Conservation (phyloP, 1,284 basidiomycete genomes). For the Leccinum subfulvum region DNA sequence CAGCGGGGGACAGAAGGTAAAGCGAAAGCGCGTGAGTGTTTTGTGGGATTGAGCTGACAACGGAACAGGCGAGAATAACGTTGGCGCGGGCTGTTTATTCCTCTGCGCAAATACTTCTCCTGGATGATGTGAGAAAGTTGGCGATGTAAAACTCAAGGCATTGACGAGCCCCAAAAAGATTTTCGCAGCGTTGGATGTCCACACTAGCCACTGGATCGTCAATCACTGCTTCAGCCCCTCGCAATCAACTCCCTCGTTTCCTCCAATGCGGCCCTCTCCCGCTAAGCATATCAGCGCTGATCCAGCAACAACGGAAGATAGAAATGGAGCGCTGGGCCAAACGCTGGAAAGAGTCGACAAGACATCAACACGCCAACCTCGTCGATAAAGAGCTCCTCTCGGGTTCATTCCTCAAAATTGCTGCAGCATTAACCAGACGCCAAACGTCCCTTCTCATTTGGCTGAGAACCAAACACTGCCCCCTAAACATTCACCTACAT, state of each 20-base stretch:
- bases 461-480: no score
- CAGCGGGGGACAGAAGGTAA: constrained; percentile 16
- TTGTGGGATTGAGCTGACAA: not conserved
- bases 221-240: constrained; percentile 58
- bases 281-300: constrained; percentile 12
- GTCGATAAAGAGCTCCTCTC: no score
- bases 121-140: constrained; percentile 35
- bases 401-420: no score
- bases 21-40: not conserved
- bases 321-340: no score
- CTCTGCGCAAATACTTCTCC: constrained; percentile 37
- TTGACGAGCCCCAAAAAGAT: constrained; percentile 29
- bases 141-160: not conserved
- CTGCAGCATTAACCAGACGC: no score
- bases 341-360: no score
- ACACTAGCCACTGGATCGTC: constrained; percentile 73
- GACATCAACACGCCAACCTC: no score
- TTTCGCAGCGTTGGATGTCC: constrained; percentile 39
- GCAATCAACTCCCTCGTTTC: no score
- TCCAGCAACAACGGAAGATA: no score
- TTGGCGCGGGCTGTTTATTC: constrained; percentile 44
- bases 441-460: no score
- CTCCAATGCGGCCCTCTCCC: no score
- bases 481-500: no score
- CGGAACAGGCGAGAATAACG: constrained; percentile 37